Evolutionary conservation across 352 stramenopile genomes (phyloP).

Genomic region (Globisporangium iwayamae): DNA sequence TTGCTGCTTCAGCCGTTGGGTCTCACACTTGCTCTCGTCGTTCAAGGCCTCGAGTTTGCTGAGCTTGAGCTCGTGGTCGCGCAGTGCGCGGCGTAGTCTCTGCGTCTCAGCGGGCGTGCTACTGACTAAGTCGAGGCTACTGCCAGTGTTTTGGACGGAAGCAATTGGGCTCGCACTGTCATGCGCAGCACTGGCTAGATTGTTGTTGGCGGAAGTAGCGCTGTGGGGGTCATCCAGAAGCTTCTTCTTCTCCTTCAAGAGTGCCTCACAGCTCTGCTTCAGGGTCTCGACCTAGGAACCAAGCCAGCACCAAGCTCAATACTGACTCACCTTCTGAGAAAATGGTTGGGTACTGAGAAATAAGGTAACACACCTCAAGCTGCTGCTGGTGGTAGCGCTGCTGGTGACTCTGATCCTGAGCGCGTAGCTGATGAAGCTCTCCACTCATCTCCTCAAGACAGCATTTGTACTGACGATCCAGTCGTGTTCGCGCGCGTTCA

Average conservation of each 20-base stretch:
- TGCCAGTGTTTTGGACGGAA: background rate
- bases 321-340: background rate
- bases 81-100: constrained; percentile 43
- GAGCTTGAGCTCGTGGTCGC: constrained; percentile 50
- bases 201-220: background rate
- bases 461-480: constrained; percentile 30
- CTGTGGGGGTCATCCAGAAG: constrained; percentile 19
- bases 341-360: background rate
- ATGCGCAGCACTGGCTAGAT: background rate
- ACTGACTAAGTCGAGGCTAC: background rate
- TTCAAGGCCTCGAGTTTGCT: constrained; percentile 36
- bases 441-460: constrained; percentile 30
- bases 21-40: constrained; percentile 37
- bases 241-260: constrained; percentile 25
- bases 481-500: constrained; percentile 27
- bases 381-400: constrained; percentile 10
- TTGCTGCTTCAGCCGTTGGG: constrained; percentile 54
- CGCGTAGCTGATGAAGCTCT: constrained; percentile 21
- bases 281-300: constrained; percentile 19
- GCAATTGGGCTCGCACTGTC: background rate
- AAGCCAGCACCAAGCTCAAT: background rate
- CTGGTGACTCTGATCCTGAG: constrained; percentile 8
- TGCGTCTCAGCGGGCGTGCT: constrained; percentile 40
- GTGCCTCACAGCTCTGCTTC: constrained; percentile 18
- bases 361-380: constrained; percentile 9